Percentiles rank a stretch among this genome's conserved stretches.
These are phyloP conservation scores for Scutellaria minor DNA, from an alignment of 257 asterid genomes.

Conservation along the genomic window DNA sequence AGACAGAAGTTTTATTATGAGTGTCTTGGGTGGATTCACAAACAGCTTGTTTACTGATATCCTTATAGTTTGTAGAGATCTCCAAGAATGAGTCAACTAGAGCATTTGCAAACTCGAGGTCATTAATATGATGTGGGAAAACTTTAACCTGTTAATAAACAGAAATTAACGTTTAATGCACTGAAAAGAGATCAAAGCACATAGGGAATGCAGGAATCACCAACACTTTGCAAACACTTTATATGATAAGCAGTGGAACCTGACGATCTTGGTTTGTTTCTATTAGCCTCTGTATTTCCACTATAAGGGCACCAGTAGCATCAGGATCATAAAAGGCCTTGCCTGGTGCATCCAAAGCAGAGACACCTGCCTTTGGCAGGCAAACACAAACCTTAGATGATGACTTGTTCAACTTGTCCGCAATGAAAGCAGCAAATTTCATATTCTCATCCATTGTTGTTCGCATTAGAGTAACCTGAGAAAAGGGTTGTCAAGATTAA, in stretches of 20 bases:
- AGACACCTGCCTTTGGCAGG: constrained; percentile 85
- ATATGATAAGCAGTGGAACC: constrained; percentile 54
- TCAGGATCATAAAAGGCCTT: constrained; percentile 78
- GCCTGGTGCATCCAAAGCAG: constrained; percentile 93
- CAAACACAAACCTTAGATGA: constrained; percentile 74
- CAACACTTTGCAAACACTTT: constrained; percentile 28
- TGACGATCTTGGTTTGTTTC: constrained; percentile 64
- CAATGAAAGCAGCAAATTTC: constrained; percentile 85
- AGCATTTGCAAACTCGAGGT: constrained; percentile 79
- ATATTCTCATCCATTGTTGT: constrained; percentile 80
- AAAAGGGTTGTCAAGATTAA: constrained; percentile 23
- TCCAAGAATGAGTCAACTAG: constrained; percentile 82
- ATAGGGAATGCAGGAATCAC: constrained; percentile 20
- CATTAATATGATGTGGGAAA: constrained; percentile 83
- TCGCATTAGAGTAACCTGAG: constrained; percentile 84
- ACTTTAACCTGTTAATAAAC: constrained; percentile 65
- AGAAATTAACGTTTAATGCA: constrained; percentile 24
- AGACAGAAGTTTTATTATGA: constrained; percentile 45
- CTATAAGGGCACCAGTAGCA: constrained; percentile 72
- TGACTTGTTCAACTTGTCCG: constrained; percentile 77
- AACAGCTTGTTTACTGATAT: constrained; percentile 39
- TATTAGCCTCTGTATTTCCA: constrained; percentile 67
- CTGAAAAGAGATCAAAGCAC: constrained; percentile 19
- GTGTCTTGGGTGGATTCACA: constrained; percentile 44
- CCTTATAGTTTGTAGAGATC: constrained; percentile 44